Evolutionary conservation across 1,284 basidiomycete genomes (phyloP), one percentile per base, ranked within the genome.

Genomic region (Moesziomyces antarcticus): DNA sequence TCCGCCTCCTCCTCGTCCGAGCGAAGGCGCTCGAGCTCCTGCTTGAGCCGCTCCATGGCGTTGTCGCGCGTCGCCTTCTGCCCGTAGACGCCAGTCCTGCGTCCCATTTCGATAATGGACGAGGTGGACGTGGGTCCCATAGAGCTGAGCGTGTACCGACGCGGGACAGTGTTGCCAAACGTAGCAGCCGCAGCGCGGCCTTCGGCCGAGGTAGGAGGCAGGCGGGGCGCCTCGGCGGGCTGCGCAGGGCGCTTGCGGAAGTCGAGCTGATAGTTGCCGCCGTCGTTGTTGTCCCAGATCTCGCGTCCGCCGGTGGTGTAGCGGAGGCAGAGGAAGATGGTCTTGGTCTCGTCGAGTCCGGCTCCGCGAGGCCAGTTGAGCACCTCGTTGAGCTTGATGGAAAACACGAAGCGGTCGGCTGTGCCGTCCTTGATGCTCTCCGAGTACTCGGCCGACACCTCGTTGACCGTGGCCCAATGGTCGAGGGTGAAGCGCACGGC

Each of bases 381-480:
- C 20, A 82, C 71, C 77, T 88, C 88, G 53, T 86, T 85, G 37
- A 88, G 84, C 78, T 87, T 87, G 83, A 88, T 85, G 27, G 80
- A 79, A 74, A 88, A 88, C 21, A 82, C 76, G 82, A 88, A 88
- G 20, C 87, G 84, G 82, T 95, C 93, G 79, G 89, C 89, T 10
- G 60, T 53, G 59, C 87, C 86, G 20, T 91, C 75, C 69, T 81
- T 84, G 24, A 91, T 90, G 62, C 73, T 79, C 73, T 91, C 90
- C 52, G 89, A 85, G 84, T 93, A 91, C 46, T 89, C 89, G 24
- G 90, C 94, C 1, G 91, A 89, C 48, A 97, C 92, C 85, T 98
- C 95, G 83, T 91, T 93, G 61, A 93, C 95, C 40, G 95, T 98
- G 85, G 94, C 92, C 95, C 96, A 98, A 79, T 88, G 88, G 84